Base-by-base conservation (phyloP, 768 basidiomycete genomes). In the Suillus clintonianus region DNA sequence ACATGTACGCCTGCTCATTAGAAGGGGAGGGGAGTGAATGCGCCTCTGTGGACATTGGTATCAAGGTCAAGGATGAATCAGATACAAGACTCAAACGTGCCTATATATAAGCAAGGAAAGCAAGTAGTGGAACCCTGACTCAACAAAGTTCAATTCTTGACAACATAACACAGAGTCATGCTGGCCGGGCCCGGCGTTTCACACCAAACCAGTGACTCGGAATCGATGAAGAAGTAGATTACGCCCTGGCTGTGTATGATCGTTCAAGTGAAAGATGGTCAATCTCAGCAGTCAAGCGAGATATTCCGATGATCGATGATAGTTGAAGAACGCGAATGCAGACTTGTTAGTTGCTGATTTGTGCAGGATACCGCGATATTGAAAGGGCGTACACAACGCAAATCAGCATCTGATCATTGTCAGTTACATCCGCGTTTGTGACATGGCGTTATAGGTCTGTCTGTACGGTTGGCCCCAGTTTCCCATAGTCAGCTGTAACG, bases 1-100 rank as follows among this genome's bases (percentile, higher is more conserved):
- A 67, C 63, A 83, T 81, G 68, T 81, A 87, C 0, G 86, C 74
- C 67, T 88, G 87, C 58, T 80, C 72, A 0, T 68, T 56, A 10
- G 66, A 34, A 1, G 84, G 82, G 2, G 70, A 67, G 10, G 85
- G 85, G 41, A 86, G 74, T 2, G 73, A 37, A 37, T 9, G 15
- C 8, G 14, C 9, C 2, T 56, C 14, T 37, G 54, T 5, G 8
- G 36, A 24, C 36, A 56, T 56, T 17, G 22, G 36, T 56, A 36
- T 51, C 17, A 51, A 32, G 30, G 30, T 11, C 17, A 51, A 51
- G 7, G 22, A 22, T 56, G 8, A 37, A 37, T 36, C 22, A 17
- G 17, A 51, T 3, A 2, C 36, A 37, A 17, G 22, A 37, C 24
- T 56, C 36, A 56, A 37, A 37, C 22, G 36, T 22, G 54, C 34